A percentile compares a stretch with the other conserved stretches of the same genome.
Conservation (phyloP, 2,329 filamentous ascomycete species). For the Cytospora piceae region DNA sequence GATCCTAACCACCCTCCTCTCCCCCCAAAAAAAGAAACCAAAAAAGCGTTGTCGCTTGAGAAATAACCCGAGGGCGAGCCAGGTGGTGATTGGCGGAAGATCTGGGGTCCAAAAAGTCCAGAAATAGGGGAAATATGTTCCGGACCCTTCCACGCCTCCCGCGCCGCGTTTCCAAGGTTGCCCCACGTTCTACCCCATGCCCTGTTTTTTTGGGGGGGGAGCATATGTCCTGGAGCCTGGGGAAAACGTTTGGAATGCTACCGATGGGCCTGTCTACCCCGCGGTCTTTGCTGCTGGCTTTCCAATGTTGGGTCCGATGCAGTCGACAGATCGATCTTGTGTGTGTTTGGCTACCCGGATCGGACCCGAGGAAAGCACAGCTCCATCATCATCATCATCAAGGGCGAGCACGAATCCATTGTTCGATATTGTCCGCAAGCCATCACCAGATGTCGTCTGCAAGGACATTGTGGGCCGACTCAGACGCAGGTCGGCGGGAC, state of each 20-base stretch:
- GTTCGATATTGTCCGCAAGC: neutral
- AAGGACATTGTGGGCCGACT: conserved; percentile 11
- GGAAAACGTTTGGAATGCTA: conserved; percentile 22
- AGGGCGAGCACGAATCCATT: neutral
- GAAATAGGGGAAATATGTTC: conserved; percentile 30
- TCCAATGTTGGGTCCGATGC: conserved; percentile 9
- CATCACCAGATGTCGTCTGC: conserved; percentile 12
- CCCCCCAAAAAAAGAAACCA: too few relatives aligned
- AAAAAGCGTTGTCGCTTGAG: neutral
- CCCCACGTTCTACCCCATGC: conserved; percentile 29
- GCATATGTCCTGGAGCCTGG: conserved; percentile 5
- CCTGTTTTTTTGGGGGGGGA: neutral
- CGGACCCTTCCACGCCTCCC: conserved; percentile 9
- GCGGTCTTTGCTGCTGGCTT: conserved; percentile 10
- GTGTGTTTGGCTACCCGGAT: neutral
- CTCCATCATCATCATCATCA: neutral
- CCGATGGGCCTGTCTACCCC: conserved; percentile 8
- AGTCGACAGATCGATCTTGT: conserved; percentile 1
- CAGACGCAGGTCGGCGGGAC: conserved; percentile 22
- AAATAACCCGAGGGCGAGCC: neutral
- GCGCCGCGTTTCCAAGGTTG: neutral
- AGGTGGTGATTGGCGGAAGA: conserved; percentile 31
- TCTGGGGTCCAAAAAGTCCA: conserved; percentile 26
- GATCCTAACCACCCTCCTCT: neutral
- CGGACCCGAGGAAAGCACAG: neutral